Base-by-base conservation (phyloP, 768 basidiomycete species). In the Suillus clintonianus region DNA sequence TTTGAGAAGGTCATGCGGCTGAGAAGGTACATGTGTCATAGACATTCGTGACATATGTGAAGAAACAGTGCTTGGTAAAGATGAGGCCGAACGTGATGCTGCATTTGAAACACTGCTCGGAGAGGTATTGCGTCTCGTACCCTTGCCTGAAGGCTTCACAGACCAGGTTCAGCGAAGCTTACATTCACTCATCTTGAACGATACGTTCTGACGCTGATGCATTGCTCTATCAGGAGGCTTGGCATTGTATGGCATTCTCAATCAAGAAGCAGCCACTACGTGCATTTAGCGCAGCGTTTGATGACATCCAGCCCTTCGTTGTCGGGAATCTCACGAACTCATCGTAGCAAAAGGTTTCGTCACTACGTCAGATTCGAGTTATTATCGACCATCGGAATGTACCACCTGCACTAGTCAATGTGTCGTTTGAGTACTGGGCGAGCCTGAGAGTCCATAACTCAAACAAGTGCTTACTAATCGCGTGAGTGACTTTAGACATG, bases 71-170 rank as follows among this genome's bases (percentile, higher is more conserved):
- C 36, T 57, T 11, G 48, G 27, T 1, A 70, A 65, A 17, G 63
- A 76, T 19, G 75, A 62, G 15, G 70, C 59, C 10, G 75, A 73
- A 19, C 51, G 64, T 7, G 73, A 74, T 13, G 67, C 3, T 17
- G 67, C 57, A 8, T 68, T 24, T 27, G 36, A 56, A 27, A 39
- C 37, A 24, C 22, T 56, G 55, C 22, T 56, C 34, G 65, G 61
- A 11, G 73, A 67, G 8, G 68, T 63, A 42, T 67, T 74, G 34
- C 60, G 70, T 24, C 68, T 66, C 51, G 45, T 19, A 19, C 59
- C 17, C 64, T 74, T 77, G 50, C 67, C 62, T 32, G 58, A 63
- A 67, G 60, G 58, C 54, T 64, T 60, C 50, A 30, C 65, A 47
- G 50, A 58, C 68, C 67, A 71, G 53, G 61, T 27, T 61, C 59